These are phyloP conservation scores for Suhomyces bribrorum DNA, from an alignment of 1,139 yeast genomes.

Conservation along the genomic window DNA sequence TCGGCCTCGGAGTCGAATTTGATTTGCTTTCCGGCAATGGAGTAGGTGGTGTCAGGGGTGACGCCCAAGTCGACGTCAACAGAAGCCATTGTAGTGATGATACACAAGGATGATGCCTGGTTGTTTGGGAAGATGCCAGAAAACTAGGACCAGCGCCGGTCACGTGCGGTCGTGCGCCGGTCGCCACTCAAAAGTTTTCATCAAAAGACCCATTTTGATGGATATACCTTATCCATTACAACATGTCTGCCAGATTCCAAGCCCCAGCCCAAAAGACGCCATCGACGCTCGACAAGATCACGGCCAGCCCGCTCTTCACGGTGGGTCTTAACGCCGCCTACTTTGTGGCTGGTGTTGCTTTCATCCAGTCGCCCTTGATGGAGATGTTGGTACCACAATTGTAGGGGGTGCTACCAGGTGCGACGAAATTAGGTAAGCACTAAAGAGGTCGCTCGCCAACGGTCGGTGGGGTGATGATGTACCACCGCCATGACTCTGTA, in stretches of 20 bases:
- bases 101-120: background rate
- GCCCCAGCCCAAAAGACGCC: conserved; percentile 22
- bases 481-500: too few species aligned
- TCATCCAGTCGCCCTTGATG: conserved; percentile 77
- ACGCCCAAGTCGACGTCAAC: conserved; percentile 32
- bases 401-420: conserved; percentile 24
- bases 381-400: conserved; percentile 80
- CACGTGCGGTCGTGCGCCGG: background rate
- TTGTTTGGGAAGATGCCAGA: too few species aligned
- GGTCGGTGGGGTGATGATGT: too few species aligned
- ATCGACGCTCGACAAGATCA: conserved; percentile 53
- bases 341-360: conserved; percentile 71
- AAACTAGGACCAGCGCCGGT: conserved; percentile 1
- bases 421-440: too few species aligned
- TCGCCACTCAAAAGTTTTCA: conserved; percentile 4
- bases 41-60: conserved; percentile 39
- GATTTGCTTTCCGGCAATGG: conserved; percentile 74
- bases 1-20: conserved; percentile 77
- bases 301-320: conserved; percentile 63
- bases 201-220: conserved; percentile 1
- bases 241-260: conserved; percentile 23
- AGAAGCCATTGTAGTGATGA: conserved; percentile 21
- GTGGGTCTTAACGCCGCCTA: conserved; percentile 61
- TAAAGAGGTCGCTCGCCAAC: too few species aligned
- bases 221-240: background rate